Percentiles rank a stretch among this genome's conserved stretches.
phyloP scores from a whole-genome alignment of 2,329 filamentous ascomycete species.

The Cephalotrichum gorgonifer region DNA sequence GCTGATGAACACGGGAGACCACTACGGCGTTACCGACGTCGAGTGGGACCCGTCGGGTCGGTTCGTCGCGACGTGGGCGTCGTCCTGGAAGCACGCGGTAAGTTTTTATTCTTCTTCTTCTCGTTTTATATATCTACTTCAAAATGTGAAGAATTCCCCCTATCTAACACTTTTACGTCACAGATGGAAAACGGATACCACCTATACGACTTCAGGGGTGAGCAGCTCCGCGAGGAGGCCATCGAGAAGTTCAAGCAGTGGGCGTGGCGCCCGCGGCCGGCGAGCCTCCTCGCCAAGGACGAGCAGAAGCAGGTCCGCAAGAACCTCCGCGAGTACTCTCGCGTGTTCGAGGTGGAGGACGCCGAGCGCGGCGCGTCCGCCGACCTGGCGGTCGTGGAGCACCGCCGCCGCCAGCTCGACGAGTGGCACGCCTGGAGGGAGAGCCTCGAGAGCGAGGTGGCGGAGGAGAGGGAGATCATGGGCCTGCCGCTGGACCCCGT shows the following conservation, averaged over 20 bases:
- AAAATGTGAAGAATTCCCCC: conserved; percentile 7
- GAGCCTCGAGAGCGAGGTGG: conserved; percentile 59
- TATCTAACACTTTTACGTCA: conserved; percentile 7
- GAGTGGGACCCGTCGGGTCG: conserved; percentile 97
- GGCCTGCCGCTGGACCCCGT: conserved; percentile 58
- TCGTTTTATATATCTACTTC: conserved; percentile 7
- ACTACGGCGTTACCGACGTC: conserved; percentile 95
- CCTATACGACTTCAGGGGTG: conserved; percentile 92
- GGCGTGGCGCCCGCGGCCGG: conserved; percentile 82
- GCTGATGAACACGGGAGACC: conserved; percentile 85
- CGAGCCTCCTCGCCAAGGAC: conserved; percentile 87
- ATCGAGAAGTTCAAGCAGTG: conserved; percentile 98
- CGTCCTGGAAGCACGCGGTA: conserved; percentile 92
- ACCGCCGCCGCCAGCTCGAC: conserved; percentile 66
- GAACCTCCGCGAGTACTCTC: conserved; percentile 94
- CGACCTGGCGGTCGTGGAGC: conserved; percentile 88
- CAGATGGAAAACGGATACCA: conserved; percentile 99
- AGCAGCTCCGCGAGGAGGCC: conserved; percentile 77
- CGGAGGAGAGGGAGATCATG: conserved; percentile 57
- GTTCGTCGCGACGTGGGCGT: conserved; percentile 88
- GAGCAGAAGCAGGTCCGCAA: conserved; percentile 97
- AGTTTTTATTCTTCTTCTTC: conserved; percentile 34
- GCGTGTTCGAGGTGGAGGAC: conserved; percentile 91
- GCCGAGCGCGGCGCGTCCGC: conserved; percentile 86
- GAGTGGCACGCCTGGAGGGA: conserved; percentile 86